A percentile compares a stretch with the other conserved stretches of the same genome.
These are phyloP conservation scores for Candolleomyces aberdarensis DNA, from an alignment of 768 basidiomycete species.

Conservation along the genomic window DNA sequence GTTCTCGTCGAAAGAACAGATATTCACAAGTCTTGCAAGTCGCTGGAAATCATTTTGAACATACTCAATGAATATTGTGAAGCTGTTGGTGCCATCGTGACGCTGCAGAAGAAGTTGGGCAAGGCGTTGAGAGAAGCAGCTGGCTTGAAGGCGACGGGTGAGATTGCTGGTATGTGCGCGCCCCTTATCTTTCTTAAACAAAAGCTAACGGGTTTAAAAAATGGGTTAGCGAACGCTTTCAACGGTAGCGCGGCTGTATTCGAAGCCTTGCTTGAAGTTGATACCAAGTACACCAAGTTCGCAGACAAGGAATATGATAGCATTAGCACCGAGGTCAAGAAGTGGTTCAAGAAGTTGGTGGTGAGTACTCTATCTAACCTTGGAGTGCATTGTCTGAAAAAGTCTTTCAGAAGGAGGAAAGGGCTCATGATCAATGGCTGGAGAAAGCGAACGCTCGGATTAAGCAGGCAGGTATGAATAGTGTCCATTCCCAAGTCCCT, in stretches of 20 bases:
- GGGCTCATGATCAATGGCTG: constrained; percentile 69
- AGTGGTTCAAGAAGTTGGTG: constrained; percentile 83
- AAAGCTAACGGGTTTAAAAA: no score
- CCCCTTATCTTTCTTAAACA: constrained; percentile 4
- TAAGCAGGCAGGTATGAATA: constrained; percentile 63
- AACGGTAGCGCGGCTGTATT: constrained; percentile 62
- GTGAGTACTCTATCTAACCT: constrained; percentile 37
- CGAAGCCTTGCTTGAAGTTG: constrained; percentile 67
- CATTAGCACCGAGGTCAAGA: constrained; percentile 68
- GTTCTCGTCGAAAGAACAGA: constrained; percentile 60
- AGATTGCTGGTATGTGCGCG: constrained; percentile 53
- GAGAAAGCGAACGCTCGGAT: constrained; percentile 65
- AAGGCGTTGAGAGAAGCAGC: constrained; percentile 70
- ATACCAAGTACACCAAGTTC: constrained; percentile 71
- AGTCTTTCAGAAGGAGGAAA: constrained; percentile 70
- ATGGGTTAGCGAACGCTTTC: constrained; percentile 58
- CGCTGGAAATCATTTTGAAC: constrained; percentile 64
- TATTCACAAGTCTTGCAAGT: constrained; percentile 79
- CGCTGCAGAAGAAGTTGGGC: constrained; percentile 71
- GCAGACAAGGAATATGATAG: constrained; percentile 69
- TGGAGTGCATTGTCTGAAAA: background rate
- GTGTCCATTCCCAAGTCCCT: background rate
- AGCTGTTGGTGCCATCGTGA: constrained; percentile 55
- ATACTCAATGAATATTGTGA: constrained; percentile 76
- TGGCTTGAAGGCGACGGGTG: constrained; percentile 52